Base-by-base conservation (phyloP, 2,329 filamentous ascomycete genomes). In the Scedosporium apiospermum region DNA sequence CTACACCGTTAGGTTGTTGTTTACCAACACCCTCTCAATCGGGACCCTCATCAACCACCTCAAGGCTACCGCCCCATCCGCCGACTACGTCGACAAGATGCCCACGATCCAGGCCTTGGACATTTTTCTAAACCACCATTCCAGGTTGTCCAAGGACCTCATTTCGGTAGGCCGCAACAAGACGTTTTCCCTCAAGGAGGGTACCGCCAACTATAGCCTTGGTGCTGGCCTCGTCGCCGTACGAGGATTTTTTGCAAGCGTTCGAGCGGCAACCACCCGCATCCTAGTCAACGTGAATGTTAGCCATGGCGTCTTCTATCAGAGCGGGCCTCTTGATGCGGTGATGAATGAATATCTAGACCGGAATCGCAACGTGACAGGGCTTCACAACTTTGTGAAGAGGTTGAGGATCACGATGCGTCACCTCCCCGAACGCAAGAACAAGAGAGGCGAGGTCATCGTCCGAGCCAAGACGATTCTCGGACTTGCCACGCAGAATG, bases 271-370 rank as follows among this genome's bases (percentile, higher is more conserved):
- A 0, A 85, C 82, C 0, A 81, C 80, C 1, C 75, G 80, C 0
- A 66, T 85, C 1, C 74, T 86, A 0, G 71, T 85, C 34, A 86
- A 86, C 65, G 74, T 76, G 57, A 84, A 86, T 62, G 78, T 83
- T 10, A 79, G 79, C 0, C 79, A 84, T 65, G 79, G 78, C 2
- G 75, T 83, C 18, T 85, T 85, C 27, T 61, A 74, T 61, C 46
- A 69, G 1, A 61, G 64, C 2, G 70, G 67, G 0, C 64, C 65
- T 0, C 67, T 76, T 2, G 57, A 64, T n/a, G 30, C 64, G 9
- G 27, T 70, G 0, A 66, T 71, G 34, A 12, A 46, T 1, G 61
- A 60, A 6, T 60, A 53, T 5, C 55, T 63, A 3, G 62, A 49
- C 12, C 60, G 30, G 10, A 30, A 34, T 46, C 9, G 44, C 6